Evolutionary conservation across 371 early-diverging fungal species (phyloP), one percentile per base, ranked within the genome.

Genomic region (Mortierella sp.): DNA sequence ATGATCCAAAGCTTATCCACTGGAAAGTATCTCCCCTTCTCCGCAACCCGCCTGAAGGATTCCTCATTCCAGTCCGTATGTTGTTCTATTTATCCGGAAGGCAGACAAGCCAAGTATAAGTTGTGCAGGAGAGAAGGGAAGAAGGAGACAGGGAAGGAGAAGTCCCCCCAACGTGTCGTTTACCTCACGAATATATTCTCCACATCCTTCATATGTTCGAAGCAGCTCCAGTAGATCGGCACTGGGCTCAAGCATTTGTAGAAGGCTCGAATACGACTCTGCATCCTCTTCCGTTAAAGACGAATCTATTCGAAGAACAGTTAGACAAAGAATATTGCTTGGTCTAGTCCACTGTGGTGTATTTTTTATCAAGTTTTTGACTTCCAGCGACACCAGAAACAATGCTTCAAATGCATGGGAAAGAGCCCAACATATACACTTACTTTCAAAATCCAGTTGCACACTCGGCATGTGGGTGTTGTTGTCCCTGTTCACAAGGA

Each of bases 181-280:
- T 73, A 67, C 74, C 74, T 68, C 65, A 3, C 88, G 80, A 54
- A 89, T 90, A 56, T 72, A 70, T 34, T 90, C 89, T 49, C 87
- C 87, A 56, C 90, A 90, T 28, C 89, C 90, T 19, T 76, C 73
- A 80, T 93, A 94, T 13, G 67, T 56, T 21, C 82, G 78, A 30
- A 93, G 78, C 19, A 76, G 61, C 26, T 82, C 81, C 53, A 90
- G 57, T 28, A 90, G 64, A 34, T 66, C 64, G 34, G 82, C 74
- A 3, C 80, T 81, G 34, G 85, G 86, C 52, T 76, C 80, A 23
- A 86, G 71, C 61, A 87, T 69, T 8, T 72, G 58, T n/a, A 81
- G 43, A 19, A 87, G 78, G 57, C 83, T 80, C 42, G 82, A 76
- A 62, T 89, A 86, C 27, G 86, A 61, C 43, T 73, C 79, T 41